phyloP scores from a whole-genome alignment of 345 rosid genomes.

The Eutrema japonicum region DNA sequence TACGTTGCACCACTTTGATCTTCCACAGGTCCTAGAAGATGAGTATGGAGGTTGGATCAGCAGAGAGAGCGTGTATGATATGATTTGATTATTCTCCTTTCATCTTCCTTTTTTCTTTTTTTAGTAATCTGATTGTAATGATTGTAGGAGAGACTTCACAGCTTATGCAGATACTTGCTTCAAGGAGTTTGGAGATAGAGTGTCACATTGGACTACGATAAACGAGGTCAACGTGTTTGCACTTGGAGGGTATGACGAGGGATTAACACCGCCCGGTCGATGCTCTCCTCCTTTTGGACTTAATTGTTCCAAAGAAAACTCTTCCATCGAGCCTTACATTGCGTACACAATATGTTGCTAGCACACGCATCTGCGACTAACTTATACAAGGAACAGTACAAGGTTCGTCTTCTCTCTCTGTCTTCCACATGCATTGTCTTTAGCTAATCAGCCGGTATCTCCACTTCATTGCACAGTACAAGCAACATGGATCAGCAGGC shows the following conservation, averaged over 20 bases:
- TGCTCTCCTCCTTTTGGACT: conserved; percentile 68
- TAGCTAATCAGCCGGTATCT: background rate
- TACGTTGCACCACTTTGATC: conserved; percentile 61
- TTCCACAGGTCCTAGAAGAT: conserved; percentile 70
- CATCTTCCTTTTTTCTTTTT: background rate
- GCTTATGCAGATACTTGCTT: conserved; percentile 46
- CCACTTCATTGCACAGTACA: conserved; percentile 48
- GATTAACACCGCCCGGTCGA: conserved; percentile 78
- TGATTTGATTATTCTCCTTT: background rate
- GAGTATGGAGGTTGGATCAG: conserved; percentile 78
- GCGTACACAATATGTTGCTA: conserved; percentile 74
- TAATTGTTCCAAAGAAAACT: conserved; percentile 70
- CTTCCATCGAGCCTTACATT: conserved; percentile 80
- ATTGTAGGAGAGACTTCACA: conserved; percentile 72
- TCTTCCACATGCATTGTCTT: background rate
- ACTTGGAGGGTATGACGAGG: conserved; percentile 80
- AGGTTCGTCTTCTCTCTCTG: conserved; percentile 29
- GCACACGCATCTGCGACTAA: conserved; percentile 65
- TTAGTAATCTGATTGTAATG: conserved; percentile 7
- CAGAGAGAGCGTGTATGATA: conserved; percentile 55
- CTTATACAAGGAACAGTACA: conserved; percentile 47
- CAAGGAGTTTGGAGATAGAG: conserved; percentile 83
- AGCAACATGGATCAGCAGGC: conserved; percentile 72
- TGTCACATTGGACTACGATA: conserved; percentile 81
- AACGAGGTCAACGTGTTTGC: conserved; percentile 77